A percentile compares a stretch with the other conserved stretches of the same genome.
phyloP scores from a whole-genome alignment of 2,329 filamentous ascomycete genomes.

The Paracorniculantispora psalliotae region DNA sequence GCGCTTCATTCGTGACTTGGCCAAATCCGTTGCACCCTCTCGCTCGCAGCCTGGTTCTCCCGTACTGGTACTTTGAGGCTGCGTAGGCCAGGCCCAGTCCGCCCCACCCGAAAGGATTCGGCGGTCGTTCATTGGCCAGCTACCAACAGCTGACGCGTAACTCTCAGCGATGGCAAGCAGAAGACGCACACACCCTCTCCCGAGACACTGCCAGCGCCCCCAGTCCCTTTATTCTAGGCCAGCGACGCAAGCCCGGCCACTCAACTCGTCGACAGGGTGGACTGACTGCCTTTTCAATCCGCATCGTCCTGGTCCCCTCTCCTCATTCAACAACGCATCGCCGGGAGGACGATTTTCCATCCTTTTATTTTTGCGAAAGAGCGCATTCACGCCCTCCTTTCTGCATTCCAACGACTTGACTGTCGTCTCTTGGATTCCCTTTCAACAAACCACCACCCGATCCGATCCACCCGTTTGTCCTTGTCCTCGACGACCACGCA shows the following conservation, averaged over 20 bases:
- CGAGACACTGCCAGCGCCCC: constrained; percentile 12
- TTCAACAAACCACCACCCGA: not conserved
- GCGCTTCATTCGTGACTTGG: not conserved
- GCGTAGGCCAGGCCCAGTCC: constrained; percentile 11
- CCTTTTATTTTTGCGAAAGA: constrained; percentile 6
- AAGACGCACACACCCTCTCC: constrained; percentile 15
- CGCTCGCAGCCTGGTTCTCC: not conserved
- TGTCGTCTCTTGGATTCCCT: not conserved
- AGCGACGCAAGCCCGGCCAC: not conserved
- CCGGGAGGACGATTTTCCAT: constrained; percentile 7
- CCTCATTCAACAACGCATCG: constrained; percentile 10
- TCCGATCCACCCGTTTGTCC: constrained; percentile 4
- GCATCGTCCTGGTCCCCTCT: constrained; percentile 8
- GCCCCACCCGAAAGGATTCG: constrained; percentile 9
- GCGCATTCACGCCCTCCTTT: constrained; percentile 3
- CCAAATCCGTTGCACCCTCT: not conserved
- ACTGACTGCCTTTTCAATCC: constrained; percentile 7
- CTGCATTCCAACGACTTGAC: constrained; percentile 6
- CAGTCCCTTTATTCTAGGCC: constrained; percentile 3
- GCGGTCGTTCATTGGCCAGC: constrained; percentile 20
- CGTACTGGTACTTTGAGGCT: constrained; percentile 14
- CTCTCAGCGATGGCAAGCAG: constrained; percentile 16
- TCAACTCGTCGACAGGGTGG: not conserved
- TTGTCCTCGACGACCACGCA: not conserved
- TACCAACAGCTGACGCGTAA: constrained; percentile 29